Base-by-base conservation (phyloP, 164 flowering plant species). In the Warburgia ugandensis region DNA sequence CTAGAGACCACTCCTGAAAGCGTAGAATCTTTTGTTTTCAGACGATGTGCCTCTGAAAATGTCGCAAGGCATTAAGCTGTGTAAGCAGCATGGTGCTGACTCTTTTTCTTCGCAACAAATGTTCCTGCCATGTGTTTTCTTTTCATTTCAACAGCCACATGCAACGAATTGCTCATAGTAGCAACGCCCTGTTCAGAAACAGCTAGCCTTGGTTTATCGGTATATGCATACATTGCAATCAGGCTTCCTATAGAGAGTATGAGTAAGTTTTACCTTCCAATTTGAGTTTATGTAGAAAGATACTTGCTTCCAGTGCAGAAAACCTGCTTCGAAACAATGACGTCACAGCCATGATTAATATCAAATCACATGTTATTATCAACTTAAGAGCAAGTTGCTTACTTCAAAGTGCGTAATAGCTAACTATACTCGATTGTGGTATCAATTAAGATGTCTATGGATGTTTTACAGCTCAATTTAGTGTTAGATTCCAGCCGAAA, bases 111-210 rank as follows among this genome's bases (percentile, higher is more conserved):
- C 61, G 85, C 85, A 8, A 86, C 86, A 69, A 83, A 79, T 55
- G 97, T 68, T 52, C 94, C 92, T 55, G 61, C 87, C 71, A 88
- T 79, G 57, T 78, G 72, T 74, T 71, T 85, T 79, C 97, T 85
- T 63, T 81, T 85, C 81, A 85, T 64, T 65, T 85, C 83, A 12
- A 77, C 80, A 29, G 83, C 72, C 53, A 88, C 94, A 91, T 87
- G 89, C 65, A 68, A 37, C 28, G 52, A 33, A 26, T 17, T 14
- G 16, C 5, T 8, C 16, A 14, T 37, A 14, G 14, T 14, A 20
- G 25, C 13, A 10, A 33, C 14, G 10, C 37, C 10, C 10, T 33
- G 37, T 33, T 33, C 37, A 11, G 13, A 33, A 33, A 33, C 37
- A 33, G 13, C 37, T n/a, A n/a, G n/a, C 14, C 37, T 33, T 10